Evolutionary conservation across 768 basidiomycete genomes (phyloP).

Genomic region (Lactifluus hygrophoroides): DNA sequence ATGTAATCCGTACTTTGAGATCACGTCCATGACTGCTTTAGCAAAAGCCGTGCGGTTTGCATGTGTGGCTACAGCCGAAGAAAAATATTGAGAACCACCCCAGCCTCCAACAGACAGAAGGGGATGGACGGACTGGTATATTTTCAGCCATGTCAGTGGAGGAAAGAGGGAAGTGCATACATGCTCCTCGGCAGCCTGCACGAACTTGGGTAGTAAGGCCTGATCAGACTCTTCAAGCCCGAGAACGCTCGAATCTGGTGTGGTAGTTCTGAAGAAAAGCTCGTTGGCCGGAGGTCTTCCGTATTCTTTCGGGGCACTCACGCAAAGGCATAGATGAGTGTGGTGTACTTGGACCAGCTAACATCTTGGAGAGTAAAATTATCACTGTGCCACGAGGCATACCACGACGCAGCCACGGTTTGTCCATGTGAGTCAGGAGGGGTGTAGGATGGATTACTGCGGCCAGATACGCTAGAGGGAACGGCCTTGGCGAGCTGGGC

Average conservation of each 20-base stretch:
- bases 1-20: conserved; percentile 41
- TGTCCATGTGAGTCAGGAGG: too few relatives aligned
- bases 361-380: conserved; percentile 36
- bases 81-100: conserved; percentile 56
- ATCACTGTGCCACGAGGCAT: conserved; percentile 41
- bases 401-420: conserved; percentile 51
- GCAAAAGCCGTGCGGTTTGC: conserved; percentile 54
- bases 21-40: conserved; percentile 42
- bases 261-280: background rate
- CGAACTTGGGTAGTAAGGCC: conserved; percentile 22
- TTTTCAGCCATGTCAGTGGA: background rate
- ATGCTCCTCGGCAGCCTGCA: conserved; percentile 19
- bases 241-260: conserved; percentile 21
- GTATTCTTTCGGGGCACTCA: conserved; percentile 29
- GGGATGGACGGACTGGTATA: conserved; percentile 43
- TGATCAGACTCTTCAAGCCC: conserved; percentile 24
- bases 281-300: background rate
- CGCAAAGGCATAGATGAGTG: conserved; percentile 56
- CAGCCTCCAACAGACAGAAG: conserved; percentile 61
- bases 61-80: conserved; percentile 45
- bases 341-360: conserved; percentile 48
- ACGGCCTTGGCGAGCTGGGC: too few relatives aligned
- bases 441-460: too few relatives aligned
- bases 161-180: conserved; percentile 1
- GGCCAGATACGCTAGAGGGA: background rate